Conservation (phyloP, 257 asterid genomes). For the Haberlea rhodopensis region DNA sequence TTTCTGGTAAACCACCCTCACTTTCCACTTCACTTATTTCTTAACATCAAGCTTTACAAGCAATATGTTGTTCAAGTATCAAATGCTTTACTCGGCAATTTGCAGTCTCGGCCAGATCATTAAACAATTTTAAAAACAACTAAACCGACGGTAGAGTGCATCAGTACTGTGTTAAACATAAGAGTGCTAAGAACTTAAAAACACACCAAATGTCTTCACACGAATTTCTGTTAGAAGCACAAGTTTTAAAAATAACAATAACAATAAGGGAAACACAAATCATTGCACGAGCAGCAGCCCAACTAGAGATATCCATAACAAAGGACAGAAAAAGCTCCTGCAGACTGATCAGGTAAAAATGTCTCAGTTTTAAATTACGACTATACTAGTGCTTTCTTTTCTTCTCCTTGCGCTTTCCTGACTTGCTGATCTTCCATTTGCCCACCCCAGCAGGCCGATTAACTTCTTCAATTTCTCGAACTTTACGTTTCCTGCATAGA, state of each 20-base stretch:
- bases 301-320: neutral
- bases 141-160: neutral
- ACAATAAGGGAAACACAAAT: neutral
- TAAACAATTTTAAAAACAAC: neutral
- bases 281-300: neutral
- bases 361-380: neutral
- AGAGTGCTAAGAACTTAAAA: neutral
- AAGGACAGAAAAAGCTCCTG: neutral
- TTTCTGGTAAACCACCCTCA: too few species aligned
- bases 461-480: slow-evolving; percentile 74
- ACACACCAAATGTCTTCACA: neutral
- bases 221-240: neutral
- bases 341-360: neutral
- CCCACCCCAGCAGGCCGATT: slow-evolving; percentile 69
- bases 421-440: slow-evolving; percentile 65
- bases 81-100: neutral
- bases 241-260: too few species aligned
- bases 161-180: neutral
- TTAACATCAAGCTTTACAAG: neutral
- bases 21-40: neutral
- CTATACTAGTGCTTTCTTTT: slow-evolving; percentile 34
- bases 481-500: slow-evolving; percentile 78
- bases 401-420: slow-evolving; percentile 46
- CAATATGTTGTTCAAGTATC: neutral
- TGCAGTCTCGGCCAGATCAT: neutral